These are phyloP conservation scores for Berberis thunbergii DNA, from an alignment of 164 flowering plant species.

Conservation along the genomic window DNA sequence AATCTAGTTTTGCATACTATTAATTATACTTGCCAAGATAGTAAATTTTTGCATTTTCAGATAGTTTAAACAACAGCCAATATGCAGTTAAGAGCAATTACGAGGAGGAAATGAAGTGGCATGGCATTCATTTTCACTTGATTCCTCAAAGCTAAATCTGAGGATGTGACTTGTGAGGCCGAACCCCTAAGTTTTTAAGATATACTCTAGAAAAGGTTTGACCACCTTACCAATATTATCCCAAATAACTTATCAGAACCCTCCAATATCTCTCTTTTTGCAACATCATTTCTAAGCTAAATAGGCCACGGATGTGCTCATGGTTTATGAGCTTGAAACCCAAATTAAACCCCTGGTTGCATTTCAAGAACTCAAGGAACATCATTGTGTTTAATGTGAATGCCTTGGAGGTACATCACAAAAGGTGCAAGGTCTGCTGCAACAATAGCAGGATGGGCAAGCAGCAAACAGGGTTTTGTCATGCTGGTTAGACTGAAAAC, in stretches of 20 bases:
- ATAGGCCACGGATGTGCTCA: constrained; percentile 98
- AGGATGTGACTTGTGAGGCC: constrained; percentile 24
- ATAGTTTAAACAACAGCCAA: not conserved
- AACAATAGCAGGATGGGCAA: constrained; percentile 57
- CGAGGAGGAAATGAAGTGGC: constrained; percentile 16
- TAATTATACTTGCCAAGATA: not conserved
- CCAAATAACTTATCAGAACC: constrained; percentile 70
- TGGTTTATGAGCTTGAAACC: constrained; percentile 94
- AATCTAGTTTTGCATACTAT: too few species aligned
- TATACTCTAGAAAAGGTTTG: constrained; percentile 17
- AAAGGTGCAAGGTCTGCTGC: constrained; percentile 94
- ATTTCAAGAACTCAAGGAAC: constrained; percentile 48
- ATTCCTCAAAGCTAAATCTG: constrained; percentile 43
- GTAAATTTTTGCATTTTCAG: not conserved
- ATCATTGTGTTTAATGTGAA: constrained; percentile 78
- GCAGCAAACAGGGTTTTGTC: constrained; percentile 33
- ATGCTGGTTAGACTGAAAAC: constrained; percentile 30
- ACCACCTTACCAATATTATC: constrained; percentile 76
- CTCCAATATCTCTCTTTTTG: constrained; percentile 79
- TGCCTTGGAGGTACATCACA: constrained; percentile 77
- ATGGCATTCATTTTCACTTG: constrained; percentile 66
- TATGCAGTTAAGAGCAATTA: not conserved
- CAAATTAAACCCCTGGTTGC: constrained; percentile 65
- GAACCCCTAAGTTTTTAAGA: constrained; percentile 66
- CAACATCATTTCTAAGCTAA: constrained; percentile 87